Conservation (phyloP, 768 basidiomycete genomes). For the Auriculariales sp. region DNA sequence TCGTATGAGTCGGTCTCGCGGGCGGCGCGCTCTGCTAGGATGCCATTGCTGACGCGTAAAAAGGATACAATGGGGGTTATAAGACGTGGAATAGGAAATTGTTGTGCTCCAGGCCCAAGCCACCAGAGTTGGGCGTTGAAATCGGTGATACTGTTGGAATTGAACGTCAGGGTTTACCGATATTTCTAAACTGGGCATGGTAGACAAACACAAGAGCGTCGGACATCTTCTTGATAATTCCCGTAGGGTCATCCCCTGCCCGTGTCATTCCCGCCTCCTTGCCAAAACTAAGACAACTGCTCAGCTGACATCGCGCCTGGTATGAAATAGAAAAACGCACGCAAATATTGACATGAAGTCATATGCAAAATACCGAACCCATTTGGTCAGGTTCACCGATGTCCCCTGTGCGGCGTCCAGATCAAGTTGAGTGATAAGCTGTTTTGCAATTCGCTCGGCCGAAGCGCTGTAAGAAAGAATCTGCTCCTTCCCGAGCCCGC, state of each 20-base stretch:
- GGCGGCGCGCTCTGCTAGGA: no score
- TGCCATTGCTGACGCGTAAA: no score
- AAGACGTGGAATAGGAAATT: no score
- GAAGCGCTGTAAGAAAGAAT: slow-evolving; percentile 9
- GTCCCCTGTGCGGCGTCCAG: not conserved
- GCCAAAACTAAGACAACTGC: not conserved
- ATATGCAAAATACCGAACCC: not conserved
- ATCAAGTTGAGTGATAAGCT: not conserved
- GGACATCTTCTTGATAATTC: not conserved
- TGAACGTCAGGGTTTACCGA: not conserved
- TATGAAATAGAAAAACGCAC: no score
- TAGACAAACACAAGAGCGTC: not conserved
- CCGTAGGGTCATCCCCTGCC: not conserved
- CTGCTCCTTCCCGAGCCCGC: slow-evolving; percentile 30
- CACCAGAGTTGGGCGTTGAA: not conserved
- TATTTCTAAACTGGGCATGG: no score
- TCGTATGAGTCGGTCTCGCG: no score
- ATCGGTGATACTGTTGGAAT: not conserved
- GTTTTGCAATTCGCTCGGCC: not conserved
- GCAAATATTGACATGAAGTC: not conserved
- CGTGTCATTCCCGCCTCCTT: not conserved
- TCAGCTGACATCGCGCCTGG: no score
- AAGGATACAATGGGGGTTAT: no score
- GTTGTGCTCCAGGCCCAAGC: no score
- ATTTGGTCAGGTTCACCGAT: not conserved